Percentiles rank a stretch among this genome's conserved stretches.
phyloP scores from a whole-genome alignment of 495 filamentous ascomycete species.

The Penicillium angulare region DNA sequence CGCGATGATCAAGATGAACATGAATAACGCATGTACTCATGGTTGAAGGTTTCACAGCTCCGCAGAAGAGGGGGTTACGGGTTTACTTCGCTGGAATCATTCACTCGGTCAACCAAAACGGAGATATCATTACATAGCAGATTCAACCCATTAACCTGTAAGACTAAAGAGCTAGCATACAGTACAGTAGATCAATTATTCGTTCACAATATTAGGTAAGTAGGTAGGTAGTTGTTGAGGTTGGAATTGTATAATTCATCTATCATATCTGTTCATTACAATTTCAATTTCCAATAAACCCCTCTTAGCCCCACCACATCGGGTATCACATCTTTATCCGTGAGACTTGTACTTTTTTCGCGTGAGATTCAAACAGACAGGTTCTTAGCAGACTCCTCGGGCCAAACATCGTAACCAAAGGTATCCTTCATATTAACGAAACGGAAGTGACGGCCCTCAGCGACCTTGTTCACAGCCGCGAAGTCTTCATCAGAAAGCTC shows the following conservation, averaged over 20 bases:
- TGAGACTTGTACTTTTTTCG: conserved; percentile 3
- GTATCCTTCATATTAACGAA: conserved; percentile 83
- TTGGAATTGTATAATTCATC: conserved; percentile 23
- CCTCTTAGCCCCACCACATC: conserved; percentile 1
- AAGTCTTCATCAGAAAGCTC: conserved; percentile 54
- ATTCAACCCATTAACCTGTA: too few species aligned
- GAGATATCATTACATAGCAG: background rate
- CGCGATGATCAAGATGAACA: too few species aligned
- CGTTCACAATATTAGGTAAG: background rate
- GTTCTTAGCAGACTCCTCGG: conserved; percentile 44
- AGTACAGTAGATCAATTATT: too few species aligned
- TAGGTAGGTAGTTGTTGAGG: background rate
- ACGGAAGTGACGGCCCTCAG: conserved; percentile 58
- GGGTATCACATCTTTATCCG: conserved; percentile 15
- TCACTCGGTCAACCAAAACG: background rate
- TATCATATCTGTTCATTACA: conserved; percentile 21
- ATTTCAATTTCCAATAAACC: conserved; percentile 9
- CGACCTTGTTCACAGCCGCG: conserved; percentile 58
- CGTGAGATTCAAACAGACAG: conserved; percentile 34
- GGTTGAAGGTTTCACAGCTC: too few species aligned
- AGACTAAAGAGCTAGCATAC: too few species aligned
- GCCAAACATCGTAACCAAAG: conserved; percentile 55
- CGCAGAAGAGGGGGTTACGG: background rate
- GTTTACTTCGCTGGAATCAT: background rate
- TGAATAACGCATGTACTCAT: too few species aligned